Conservation (phyloP, 1,139 yeast genomes). For the Kluyveromyces marxianus region DNA sequence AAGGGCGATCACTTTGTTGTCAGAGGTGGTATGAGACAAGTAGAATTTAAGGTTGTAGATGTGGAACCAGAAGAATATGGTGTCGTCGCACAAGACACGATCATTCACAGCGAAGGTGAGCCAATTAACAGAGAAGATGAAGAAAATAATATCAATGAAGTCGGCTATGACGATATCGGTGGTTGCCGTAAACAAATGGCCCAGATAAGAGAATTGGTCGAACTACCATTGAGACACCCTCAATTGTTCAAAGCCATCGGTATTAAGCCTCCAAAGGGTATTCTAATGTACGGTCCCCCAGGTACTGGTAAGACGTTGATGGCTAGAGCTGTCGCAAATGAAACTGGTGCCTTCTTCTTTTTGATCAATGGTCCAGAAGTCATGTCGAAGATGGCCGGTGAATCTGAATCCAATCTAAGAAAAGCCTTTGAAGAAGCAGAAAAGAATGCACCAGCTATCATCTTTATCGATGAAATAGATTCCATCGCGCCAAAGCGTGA, state of each 20-base stretch:
- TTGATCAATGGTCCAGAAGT: slow-evolving; percentile 99
- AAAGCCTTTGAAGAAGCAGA: slow-evolving; percentile 99
- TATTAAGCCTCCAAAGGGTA: slow-evolving; percentile 96
- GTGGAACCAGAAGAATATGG: slow-evolving; percentile 97
- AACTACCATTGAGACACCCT: slow-evolving; percentile 93
- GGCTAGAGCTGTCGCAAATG: slow-evolving; percentile 99
- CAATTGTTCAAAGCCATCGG: slow-evolving; percentile 95
- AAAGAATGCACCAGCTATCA: slow-evolving; percentile 94
- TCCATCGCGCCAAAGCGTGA: slow-evolving; percentile 99
- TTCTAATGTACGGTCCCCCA: slow-evolving; percentile 96
- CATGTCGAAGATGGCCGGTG: slow-evolving; percentile 99
- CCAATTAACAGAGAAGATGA: slow-evolving; percentile 99
- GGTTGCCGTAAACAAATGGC: slow-evolving; percentile 99
- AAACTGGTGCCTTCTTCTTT: slow-evolving; percentile 97
- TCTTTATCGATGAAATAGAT: slow-evolving; percentile 96
- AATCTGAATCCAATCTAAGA: slow-evolving; percentile 92
- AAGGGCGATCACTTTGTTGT: slow-evolving; percentile 95
- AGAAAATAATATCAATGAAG: slow-evolving; percentile 84
- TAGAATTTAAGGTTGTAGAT: slow-evolving; percentile 95
- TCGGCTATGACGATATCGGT: slow-evolving; percentile 98
- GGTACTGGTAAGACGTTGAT: slow-evolving; percentile 98
- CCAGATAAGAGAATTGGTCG: slow-evolving; percentile 94
- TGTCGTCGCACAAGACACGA: slow-evolving; percentile 96
- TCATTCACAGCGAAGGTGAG: slow-evolving; percentile 98
- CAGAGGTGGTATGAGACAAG: slow-evolving; percentile 99